A percentile compares a stretch with the other conserved stretches of the same genome.
phyloP scores from a whole-genome alignment of 441 rosid species.

The Jatropha multifida region DNA sequence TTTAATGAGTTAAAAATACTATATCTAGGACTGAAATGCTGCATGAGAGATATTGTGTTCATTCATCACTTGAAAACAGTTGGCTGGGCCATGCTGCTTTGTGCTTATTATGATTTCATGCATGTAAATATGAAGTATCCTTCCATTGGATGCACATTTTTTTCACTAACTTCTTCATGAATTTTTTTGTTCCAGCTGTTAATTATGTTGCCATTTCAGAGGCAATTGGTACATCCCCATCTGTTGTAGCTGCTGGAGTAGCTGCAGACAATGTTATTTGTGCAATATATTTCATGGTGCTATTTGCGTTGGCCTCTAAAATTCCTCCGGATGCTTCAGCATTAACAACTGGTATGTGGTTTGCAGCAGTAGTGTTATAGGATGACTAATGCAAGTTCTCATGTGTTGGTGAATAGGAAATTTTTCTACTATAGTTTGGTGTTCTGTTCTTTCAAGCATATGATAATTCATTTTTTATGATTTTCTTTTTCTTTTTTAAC shows the following conservation, averaged over 20 bases:
- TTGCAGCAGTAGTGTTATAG: not conserved
- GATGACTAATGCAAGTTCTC: not conserved
- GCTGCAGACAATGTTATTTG: constrained; percentile 82
- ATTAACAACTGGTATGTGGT: constrained; percentile 38
- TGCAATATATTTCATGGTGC: constrained; percentile 54
- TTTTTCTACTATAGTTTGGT: not conserved
- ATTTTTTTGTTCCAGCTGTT: constrained; percentile 49
- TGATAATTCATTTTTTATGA: not conserved
- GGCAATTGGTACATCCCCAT: constrained; percentile 71
- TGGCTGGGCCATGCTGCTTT: not conserved
- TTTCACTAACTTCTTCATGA: constrained; percentile 14
- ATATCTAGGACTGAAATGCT: not conserved
- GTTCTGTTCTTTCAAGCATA: not conserved
- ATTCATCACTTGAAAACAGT: too few species aligned
- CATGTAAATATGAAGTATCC: not conserved
- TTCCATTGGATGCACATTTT: not conserved
- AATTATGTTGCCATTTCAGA: constrained; percentile 80
- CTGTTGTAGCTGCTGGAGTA: constrained; percentile 76
- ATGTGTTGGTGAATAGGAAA: not conserved
- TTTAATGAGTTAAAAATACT: not conserved
- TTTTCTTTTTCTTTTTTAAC: not conserved
- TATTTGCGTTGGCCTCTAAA: constrained; percentile 70
- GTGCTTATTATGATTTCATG: not conserved
- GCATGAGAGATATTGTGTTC: not conserved
- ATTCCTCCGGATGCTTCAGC: constrained; percentile 53